These are phyloP conservation scores for Pseudogymnoascus sp. DNA, from an alignment of 2,329 filamentous ascomycete genomes.

Conservation along the genomic window DNA sequence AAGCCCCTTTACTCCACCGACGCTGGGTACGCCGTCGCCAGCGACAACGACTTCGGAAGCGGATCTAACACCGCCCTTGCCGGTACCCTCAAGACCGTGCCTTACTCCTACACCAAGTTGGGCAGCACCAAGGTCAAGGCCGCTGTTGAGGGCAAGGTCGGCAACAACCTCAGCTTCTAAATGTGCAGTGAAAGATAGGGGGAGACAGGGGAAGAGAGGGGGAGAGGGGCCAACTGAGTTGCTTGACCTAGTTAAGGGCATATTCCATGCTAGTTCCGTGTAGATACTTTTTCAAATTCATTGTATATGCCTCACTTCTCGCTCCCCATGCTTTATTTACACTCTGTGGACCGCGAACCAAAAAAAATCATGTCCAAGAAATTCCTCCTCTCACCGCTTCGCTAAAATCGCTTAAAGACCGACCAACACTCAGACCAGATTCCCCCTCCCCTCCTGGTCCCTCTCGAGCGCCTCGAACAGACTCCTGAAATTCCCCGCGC, in stretches of 20 bases:
- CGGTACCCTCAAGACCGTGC: conserved; percentile 42
- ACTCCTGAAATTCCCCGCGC: conserved; percentile 92
- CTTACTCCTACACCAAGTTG: conserved; percentile 45
- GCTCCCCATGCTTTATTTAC: not conserved
- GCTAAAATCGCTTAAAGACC: not conserved
- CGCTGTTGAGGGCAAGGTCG: conserved; percentile 26
- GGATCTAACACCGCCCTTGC: conserved; percentile 37
- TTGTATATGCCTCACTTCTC: not conserved
- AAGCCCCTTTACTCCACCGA: conserved; percentile 38
- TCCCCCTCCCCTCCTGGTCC: conserved; percentile 80
- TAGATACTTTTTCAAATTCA: not conserved
- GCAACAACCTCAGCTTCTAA: conserved; percentile 29
- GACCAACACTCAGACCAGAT: conserved; percentile 38
- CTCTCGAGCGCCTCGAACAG: conserved; percentile 92
- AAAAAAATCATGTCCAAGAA: conserved; percentile 1
- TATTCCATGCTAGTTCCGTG: not conserved
- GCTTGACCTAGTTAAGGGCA: not conserved
- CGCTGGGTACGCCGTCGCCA: conserved; percentile 36
- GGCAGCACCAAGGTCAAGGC: conserved; percentile 39
- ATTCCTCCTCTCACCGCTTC: not conserved
- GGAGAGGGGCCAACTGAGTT: not conserved
- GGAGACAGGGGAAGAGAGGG: not conserved
- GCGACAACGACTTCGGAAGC: conserved; percentile 39
- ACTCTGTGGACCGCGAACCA: not conserved
- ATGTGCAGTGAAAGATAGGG: not conserved